Base-by-base conservation (phyloP, 1,284 basidiomycete genomes). In the Sanghuangporus sanghuang region DNA sequence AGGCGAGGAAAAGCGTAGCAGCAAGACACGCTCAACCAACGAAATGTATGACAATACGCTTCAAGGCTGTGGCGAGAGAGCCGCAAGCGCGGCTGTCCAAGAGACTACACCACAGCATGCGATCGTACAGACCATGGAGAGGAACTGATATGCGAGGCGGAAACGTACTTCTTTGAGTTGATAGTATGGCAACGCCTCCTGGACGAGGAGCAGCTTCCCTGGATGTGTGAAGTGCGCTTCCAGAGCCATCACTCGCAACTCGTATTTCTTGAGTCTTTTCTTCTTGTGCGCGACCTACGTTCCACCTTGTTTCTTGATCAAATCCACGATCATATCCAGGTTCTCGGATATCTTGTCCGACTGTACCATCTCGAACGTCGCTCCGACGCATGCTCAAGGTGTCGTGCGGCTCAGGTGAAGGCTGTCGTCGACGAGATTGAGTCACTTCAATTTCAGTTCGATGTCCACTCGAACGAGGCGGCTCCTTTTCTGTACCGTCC, bases 161-260 rank as follows among this genome's bases (percentile, higher is more conserved):
- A 60, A 64, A 64, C 63, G 63, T 64, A 64, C 63, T 64, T 64
- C 63, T 64, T n/a, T 64, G 59, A 50, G 58, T 18, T 56, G 54
- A 23, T 57, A 58, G 27, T 32, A 59, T 8, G 48, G 54, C 36
- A 36, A 49, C 48, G 50, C 46, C 56, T 32, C 55, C 49, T 9
- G 55, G 16, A 18, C n/a, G 40, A 38, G 61, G 42, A 14, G 55
- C 18, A 12, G 27, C 54, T 63, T 39, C 57, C 8, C 18, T 16
- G 14, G 40, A 21, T 21, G 52, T 39, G 48, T 32, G 35, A 12
- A n/a, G 23, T 23, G 52, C 14, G 23, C 42, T 52, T 35, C 39
- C 27, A 21, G 56, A 23, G 36, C 21, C 35, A 38, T 55, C 42
- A 18, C 36, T 39, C 32, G 35, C 63, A 48, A 23, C 44, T 44